Conservation (phyloP, 2,329 filamentous ascomycete species). For the Fusarium burgessii region DNA sequence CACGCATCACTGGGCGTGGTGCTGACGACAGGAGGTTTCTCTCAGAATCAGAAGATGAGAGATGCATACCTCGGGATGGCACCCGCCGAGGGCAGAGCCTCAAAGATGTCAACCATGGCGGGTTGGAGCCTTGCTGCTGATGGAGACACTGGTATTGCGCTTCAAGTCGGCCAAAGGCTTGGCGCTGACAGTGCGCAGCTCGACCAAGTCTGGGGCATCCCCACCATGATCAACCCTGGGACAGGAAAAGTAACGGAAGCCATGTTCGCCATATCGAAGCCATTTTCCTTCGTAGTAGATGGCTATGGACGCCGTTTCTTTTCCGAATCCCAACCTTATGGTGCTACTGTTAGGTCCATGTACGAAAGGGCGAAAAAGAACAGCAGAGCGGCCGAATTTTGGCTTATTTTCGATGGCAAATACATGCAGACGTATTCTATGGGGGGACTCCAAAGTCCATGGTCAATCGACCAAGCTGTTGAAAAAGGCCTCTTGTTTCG, state of each 20-base stretch:
- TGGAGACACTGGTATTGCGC: neutral
- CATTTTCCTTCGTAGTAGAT: neutral
- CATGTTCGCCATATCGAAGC: conserved; percentile 2
- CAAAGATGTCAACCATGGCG: neutral
- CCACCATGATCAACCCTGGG: neutral
- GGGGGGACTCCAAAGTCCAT: neutral
- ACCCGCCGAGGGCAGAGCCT: neutral
- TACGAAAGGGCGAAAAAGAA: neutral
- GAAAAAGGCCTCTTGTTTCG: neutral
- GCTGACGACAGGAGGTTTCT: neutral
- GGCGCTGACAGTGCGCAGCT: neutral
- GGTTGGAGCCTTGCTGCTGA: neutral
- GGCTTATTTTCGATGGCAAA: neutral
- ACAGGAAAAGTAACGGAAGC: neutral
- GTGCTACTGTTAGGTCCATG: neutral
- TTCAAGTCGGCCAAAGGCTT: neutral
- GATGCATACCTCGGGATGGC: neutral
- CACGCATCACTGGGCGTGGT: neutral
- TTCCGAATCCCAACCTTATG: neutral
- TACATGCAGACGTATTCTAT: neutral
- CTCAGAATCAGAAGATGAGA: neutral
- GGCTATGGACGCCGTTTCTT: neutral
- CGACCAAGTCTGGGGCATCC: neutral
- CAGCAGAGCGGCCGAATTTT: neutral
- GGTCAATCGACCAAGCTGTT: neutral